Percentiles rank a stretch among this genome's conserved stretches.
phyloP scores from a whole-genome alignment of 495 filamentous ascomycete species.

The Hypoxylon trugodes region DNA sequence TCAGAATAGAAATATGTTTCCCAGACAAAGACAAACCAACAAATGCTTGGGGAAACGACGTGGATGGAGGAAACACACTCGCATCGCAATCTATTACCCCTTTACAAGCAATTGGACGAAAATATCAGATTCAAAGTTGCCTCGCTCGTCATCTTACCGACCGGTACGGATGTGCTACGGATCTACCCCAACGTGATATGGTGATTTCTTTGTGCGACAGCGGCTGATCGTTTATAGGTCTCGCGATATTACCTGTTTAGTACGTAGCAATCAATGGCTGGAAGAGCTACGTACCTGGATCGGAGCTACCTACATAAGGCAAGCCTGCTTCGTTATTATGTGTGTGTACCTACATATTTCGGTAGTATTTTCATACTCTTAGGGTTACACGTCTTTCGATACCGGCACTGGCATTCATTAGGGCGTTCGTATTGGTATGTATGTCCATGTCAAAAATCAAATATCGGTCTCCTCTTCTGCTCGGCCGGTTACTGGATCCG shows the following conservation, averaged over 20 bases:
- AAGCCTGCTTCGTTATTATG: slow-evolving; percentile 15
- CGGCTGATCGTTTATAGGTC: slow-evolving; percentile 17
- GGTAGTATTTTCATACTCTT: slow-evolving; percentile 23
- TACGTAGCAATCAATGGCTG: slow-evolving; percentile 1
- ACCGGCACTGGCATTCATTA: slow-evolving; percentile 18
- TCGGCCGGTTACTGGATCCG: slow-evolving; percentile 27
- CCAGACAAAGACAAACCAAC: not conserved
- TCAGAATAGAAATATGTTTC: not conserved
- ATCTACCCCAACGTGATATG: slow-evolving; percentile 10
- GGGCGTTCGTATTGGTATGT: slow-evolving; percentile 28
- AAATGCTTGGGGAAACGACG: not conserved
- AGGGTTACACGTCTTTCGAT: slow-evolving; percentile 9
- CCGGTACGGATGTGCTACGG: not conserved
- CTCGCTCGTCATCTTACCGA: slow-evolving; percentile 10
- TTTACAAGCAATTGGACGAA: not conserved
- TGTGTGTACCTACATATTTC: slow-evolving; percentile 27
- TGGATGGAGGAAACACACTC: not conserved
- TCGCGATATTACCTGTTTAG: slow-evolving; percentile 9
- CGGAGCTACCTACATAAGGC: slow-evolving; percentile 5
- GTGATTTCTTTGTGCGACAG: slow-evolving; percentile 18
- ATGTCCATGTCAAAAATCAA: slow-evolving; percentile 8
- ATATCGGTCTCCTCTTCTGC: slow-evolving; percentile 11
- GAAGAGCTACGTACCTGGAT: slow-evolving; percentile 14
- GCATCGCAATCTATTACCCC: slow-evolving; percentile 31
- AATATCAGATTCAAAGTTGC: not conserved